Conservation (phyloP, 495 filamentous ascomycete species). For the Penicillium desertorum region DNA sequence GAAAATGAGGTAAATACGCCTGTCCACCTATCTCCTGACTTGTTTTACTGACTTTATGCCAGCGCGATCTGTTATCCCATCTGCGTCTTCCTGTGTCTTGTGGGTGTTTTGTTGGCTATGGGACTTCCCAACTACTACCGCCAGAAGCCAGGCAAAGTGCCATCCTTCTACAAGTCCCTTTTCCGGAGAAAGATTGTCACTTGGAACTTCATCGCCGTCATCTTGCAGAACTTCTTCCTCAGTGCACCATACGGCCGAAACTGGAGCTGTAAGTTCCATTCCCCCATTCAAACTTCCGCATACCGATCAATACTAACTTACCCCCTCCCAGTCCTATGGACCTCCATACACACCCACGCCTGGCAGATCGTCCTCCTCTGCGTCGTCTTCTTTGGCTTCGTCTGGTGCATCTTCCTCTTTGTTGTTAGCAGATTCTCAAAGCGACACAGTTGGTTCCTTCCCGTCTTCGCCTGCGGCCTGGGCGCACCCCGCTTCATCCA, state of each 20-base stretch:
- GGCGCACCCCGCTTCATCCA: conserved; percentile 52
- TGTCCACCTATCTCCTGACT: neutral
- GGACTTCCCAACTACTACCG: conserved; percentile 53
- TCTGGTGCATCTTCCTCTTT: conserved; percentile 45
- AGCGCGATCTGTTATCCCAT: conserved; percentile 49
- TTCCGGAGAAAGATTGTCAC: conserved; percentile 47
- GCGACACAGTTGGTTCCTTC: conserved; percentile 50
- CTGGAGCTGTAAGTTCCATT: conserved; percentile 42
- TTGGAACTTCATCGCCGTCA: conserved; percentile 50
- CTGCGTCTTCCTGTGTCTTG: conserved; percentile 36
- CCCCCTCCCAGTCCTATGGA: conserved; percentile 41
- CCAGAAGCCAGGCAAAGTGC: conserved; percentile 65
- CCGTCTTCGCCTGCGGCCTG: conserved; percentile 51
- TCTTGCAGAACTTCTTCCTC: conserved; percentile 51
- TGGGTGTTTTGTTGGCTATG: conserved; percentile 42
- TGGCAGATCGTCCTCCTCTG: conserved; percentile 48
- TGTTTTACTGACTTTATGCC: conserved; percentile 17
- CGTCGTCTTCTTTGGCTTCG: conserved; percentile 45
- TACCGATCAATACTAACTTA: conserved; percentile 14
- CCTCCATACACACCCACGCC: conserved; percentile 37
- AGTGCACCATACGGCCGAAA: conserved; percentile 51
- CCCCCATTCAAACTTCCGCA: neutral
- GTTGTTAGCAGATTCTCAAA: conserved; percentile 45
- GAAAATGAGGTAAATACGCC: conserved; percentile 44
- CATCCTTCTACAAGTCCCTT: conserved; percentile 52